phyloP scores from a whole-genome alignment of 2,329 filamentous ascomycete genomes.

The Chaetomium globosum region DNA sequence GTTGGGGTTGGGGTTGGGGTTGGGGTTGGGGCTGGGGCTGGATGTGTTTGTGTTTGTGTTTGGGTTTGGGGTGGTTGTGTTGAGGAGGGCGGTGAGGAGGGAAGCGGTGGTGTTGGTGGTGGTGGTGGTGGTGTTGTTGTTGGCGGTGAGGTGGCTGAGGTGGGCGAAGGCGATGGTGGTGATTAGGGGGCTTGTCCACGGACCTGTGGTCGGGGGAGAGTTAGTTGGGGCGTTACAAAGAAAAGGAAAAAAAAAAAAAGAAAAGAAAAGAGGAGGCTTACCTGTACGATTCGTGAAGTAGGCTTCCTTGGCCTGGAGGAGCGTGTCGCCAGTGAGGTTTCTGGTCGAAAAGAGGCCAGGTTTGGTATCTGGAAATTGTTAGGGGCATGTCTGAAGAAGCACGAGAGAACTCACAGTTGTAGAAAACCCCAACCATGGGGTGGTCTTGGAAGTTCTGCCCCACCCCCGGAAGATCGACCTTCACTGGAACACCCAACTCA shows the following conservation, averaged over 20 bases:
- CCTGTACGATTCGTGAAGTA: slow-evolving; percentile 37
- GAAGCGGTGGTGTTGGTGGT: slow-evolving; percentile 23
- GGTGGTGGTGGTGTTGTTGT: slow-evolving; percentile 15
- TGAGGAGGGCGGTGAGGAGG: slow-evolving; percentile 15
- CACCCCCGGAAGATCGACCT: slow-evolving; percentile 53
- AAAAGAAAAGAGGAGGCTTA: neutral
- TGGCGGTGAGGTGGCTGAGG: slow-evolving; percentile 30
- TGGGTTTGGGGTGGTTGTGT: neutral
- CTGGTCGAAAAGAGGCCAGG: slow-evolving; percentile 30
- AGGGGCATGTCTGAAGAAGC: neutral
- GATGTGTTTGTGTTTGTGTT: too few species aligned
- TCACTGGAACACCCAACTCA: slow-evolving; percentile 48
- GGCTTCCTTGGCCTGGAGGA: slow-evolving; percentile 26
- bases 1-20: slow-evolving; percentile 20
- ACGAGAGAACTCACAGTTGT: slow-evolving; percentile 37
- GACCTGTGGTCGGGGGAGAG: slow-evolving; percentile 14
- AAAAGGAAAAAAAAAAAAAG: neutral
- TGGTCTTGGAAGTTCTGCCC: slow-evolving; percentile 56
- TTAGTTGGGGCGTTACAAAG: neutral
- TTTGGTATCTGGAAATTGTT: slow-evolving; percentile 29
- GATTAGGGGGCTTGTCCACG: slow-evolving; percentile 37
- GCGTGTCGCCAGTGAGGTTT: slow-evolving; percentile 29
- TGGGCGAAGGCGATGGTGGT: slow-evolving; percentile 36
- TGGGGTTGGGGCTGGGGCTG: too few species aligned
- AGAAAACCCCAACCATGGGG: slow-evolving; percentile 41